A percentile compares a stretch with the other conserved stretches of the same genome.
These are phyloP conservation scores for Ploettnerulaceae sp. DNA, from an alignment of 2,329 filamentous ascomycete genomes.

Conservation along the genomic window DNA sequence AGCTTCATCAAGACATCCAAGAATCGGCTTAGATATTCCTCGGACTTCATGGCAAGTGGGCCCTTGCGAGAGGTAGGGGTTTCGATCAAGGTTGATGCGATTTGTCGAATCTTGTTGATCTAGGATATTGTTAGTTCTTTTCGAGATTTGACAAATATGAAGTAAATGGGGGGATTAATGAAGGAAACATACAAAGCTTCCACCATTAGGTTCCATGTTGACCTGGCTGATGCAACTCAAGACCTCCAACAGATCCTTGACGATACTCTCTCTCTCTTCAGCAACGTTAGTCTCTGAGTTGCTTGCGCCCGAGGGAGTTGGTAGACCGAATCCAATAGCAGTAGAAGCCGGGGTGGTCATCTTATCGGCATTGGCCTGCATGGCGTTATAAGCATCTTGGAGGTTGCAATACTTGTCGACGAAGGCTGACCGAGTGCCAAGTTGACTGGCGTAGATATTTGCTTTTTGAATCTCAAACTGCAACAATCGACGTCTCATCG, in stretches of 20 bases:
- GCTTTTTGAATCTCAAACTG: constrained; percentile 90
- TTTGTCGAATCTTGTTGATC: constrained; percentile 78
- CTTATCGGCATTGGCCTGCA: constrained; percentile 32
- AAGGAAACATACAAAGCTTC: constrained; percentile 51
- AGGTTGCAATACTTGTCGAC: constrained; percentile 83
- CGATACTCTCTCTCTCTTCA: constrained; percentile 73
- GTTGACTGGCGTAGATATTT: constrained; percentile 78
- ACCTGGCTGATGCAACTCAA: constrained; percentile 74
- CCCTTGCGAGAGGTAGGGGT: constrained; percentile 49
- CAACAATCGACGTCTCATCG: constrained; percentile 45
- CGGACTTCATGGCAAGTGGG: constrained; percentile 51
- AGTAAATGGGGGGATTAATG: no score
- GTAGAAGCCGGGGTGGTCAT: constrained; percentile 26
- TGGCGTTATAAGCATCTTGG: constrained; percentile 60
- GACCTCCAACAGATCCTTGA: constrained; percentile 71
- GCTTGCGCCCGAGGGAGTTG: constrained; percentile 39
- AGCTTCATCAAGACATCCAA: constrained; percentile 70
- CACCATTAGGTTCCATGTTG: constrained; percentile 72
- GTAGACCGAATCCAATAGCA: constrained; percentile 24
- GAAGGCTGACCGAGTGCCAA: constrained; percentile 77
- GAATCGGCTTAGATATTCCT: constrained; percentile 67
- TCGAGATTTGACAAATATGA: neutral
- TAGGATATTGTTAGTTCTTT: constrained; percentile 15
- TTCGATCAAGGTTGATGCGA: constrained; percentile 74
- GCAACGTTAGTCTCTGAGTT: constrained; percentile 53